Conservation (phyloP, 345 rosid species). For the Populus pruinosa region DNA sequence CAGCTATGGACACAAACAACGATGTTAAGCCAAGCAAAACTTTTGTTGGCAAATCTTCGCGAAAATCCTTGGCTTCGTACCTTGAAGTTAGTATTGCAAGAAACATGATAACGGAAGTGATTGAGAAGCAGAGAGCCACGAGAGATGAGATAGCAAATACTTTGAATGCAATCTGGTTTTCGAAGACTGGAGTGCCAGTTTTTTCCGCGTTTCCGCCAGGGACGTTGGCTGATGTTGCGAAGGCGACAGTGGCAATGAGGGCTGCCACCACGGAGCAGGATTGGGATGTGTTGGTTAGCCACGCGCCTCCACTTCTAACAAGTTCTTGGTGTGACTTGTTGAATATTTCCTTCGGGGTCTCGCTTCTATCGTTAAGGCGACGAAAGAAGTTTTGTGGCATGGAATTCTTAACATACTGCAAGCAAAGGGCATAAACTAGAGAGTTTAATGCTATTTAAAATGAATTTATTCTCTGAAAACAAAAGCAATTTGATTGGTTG, state of each 20-base stretch:
- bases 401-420: slow-evolving; percentile 46
- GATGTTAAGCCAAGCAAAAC: slow-evolving; percentile 19
- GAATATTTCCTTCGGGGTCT: slow-evolving; percentile 40
- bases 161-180: slow-evolving; percentile 13
- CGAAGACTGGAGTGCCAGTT: slow-evolving; percentile 1
- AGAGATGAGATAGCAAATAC: slow-evolving; percentile 25
- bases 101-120: slow-evolving; percentile 24
- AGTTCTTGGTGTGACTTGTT: slow-evolving; percentile 30
- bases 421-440: too few relatives aligned
- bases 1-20: slow-evolving; percentile 22
- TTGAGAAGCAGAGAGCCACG: slow-evolving; percentile 26
- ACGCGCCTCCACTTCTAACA: slow-evolving; percentile 36
- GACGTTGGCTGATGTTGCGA: slow-evolving; percentile 43
- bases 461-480: too few relatives aligned
- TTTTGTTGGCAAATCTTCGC: slow-evolving; percentile 6
- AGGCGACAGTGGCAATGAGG: slow-evolving; percentile 52
- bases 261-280: slow-evolving; percentile 59
- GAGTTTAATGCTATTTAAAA: too few relatives aligned
- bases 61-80: slow-evolving; percentile 17
- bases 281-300: slow-evolving; percentile 47
- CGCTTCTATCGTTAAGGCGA: slow-evolving; percentile 24
- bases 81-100: slow-evolving; percentile 28
- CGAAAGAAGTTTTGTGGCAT: slow-evolving; percentile 34
- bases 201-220: slow-evolving; percentile 19
- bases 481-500: too few relatives aligned